Conservation (phyloP, 768 basidiomycete genomes). For the Ramaria rubella region DNA sequence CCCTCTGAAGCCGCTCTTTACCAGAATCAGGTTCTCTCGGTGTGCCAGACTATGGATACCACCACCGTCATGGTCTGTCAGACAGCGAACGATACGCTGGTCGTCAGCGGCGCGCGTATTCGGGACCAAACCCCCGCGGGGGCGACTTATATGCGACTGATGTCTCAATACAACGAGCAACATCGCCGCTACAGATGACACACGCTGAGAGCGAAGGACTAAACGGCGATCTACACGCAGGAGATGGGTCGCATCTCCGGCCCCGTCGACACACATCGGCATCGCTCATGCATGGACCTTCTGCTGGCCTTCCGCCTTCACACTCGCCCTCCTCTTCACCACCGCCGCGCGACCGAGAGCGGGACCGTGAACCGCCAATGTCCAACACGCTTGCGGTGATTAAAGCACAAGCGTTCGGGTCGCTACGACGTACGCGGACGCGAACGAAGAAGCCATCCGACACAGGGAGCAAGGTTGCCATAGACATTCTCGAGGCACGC, state of each 20-base stretch:
- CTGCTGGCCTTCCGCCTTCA: slow-evolving; percentile 39
- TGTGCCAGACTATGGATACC: neutral
- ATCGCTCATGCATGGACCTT: slow-evolving; percentile 23
- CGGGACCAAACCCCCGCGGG: slow-evolving; percentile 40
- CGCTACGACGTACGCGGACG: slow-evolving; percentile 70
- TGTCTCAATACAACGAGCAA: neutral
- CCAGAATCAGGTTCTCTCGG: neutral
- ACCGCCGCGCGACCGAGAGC: slow-evolving; percentile 29
- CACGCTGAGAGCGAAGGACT: neutral
- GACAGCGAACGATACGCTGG: slow-evolving; percentile 51
- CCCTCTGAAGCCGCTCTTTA: neutral
- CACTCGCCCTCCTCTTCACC: slow-evolving; percentile 36
- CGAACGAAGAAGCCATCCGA: slow-evolving; percentile 69
- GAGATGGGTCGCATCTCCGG: neutral
- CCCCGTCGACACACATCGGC: slow-evolving; percentile 4
- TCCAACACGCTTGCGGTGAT: slow-evolving; percentile 84
- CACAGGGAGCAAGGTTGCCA: slow-evolving; percentile 59
- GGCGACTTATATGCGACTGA: slow-evolving; percentile 3
- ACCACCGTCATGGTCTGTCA: neutral
- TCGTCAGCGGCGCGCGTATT: slow-evolving; percentile 40
- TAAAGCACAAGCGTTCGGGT: slow-evolving; percentile 86
- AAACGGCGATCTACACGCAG: neutral
- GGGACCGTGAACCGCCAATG: slow-evolving; percentile 34
- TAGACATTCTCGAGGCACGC: slow-evolving; percentile 76
- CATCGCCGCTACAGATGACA: neutral